These are phyloP conservation scores for Tetrahymena malaccensis DNA, from an alignment of 73 alveolate species.

Conservation along the genomic window DNA sequence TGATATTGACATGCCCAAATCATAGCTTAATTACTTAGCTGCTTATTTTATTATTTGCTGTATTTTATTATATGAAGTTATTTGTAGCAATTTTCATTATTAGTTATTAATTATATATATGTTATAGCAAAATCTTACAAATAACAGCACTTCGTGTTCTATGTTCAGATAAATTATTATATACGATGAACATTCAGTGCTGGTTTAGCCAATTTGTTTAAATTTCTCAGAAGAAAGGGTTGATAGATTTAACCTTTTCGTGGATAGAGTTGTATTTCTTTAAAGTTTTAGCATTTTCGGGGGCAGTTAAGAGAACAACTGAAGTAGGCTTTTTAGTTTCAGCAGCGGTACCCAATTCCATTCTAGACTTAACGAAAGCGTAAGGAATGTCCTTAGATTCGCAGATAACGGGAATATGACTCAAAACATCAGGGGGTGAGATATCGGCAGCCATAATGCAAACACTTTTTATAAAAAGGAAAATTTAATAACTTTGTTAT, in stretches of 20 bases:
- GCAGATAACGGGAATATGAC: slow-evolving; percentile 81
- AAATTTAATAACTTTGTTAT: not conserved
- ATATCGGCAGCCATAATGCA: slow-evolving; percentile 78
- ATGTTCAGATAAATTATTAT: not conserved
- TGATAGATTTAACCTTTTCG: slow-evolving; percentile 33
- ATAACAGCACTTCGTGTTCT: not conserved
- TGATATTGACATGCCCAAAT: not conserved
- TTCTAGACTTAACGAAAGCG: slow-evolving; percentile 79
- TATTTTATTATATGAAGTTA: not conserved
- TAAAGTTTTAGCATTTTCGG: slow-evolving; percentile 43
- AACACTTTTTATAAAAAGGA: slow-evolving; percentile 16
- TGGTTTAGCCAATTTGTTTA: not conserved
- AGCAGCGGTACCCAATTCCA: slow-evolving; percentile 68
- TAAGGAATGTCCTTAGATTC: slow-evolving; percentile 78
- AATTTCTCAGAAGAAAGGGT: slow-evolving; percentile 19
- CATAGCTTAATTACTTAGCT: not conserved
- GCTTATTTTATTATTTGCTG: not conserved
- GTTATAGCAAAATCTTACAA: not conserved
- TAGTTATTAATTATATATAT: not conserved
- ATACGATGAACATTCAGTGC: not conserved
- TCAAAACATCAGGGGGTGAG: slow-evolving; percentile 81
- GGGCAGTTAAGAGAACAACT: slow-evolving; percentile 43
- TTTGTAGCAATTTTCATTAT: not conserved
- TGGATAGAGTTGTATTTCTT: slow-evolving; percentile 28
- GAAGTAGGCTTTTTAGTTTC: slow-evolving; percentile 53